These are phyloP conservation scores for Lineolata rhizophorae DNA, from an alignment of 495 filamentous ascomycete species.

Conservation along the genomic window DNA sequence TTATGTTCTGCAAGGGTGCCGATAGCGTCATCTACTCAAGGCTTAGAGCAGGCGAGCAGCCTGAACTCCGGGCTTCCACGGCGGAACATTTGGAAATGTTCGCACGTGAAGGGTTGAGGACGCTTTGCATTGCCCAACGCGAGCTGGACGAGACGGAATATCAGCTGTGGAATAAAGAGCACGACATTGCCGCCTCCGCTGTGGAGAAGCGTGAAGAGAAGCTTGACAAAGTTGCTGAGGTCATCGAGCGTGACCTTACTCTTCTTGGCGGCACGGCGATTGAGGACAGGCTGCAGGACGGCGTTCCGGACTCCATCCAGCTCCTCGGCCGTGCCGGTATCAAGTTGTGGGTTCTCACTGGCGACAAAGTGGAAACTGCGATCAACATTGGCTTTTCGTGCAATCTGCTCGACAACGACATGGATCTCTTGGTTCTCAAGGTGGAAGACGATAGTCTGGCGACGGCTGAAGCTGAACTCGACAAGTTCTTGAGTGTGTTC, in stretches of 20 bases:
- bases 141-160: slow-evolving; percentile 76
- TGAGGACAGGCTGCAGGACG: slow-evolving; percentile 92
- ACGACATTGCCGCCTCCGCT: slow-evolving; percentile 69
- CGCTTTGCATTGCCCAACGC: slow-evolving; percentile 81
- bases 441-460: slow-evolving; percentile 49
- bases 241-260: slow-evolving; percentile 74
- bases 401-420: slow-evolving; percentile 89
- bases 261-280: slow-evolving; percentile 93
- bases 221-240: slow-evolving; percentile 70
- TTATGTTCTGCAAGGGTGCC: slow-evolving; percentile 93
- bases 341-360: slow-evolving; percentile 98
- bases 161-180: slow-evolving; percentile 58
- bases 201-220: slow-evolving; percentile 83
- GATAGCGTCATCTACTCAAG: slow-evolving; percentile 96
- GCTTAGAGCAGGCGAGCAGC: slow-evolving; percentile 63
- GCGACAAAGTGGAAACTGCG: slow-evolving; percentile 96
- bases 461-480: slow-evolving; percentile 43
- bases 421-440: slow-evolving; percentile 90
- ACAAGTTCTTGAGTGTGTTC: slow-evolving; percentile 51
- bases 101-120: slow-evolving; percentile 83
- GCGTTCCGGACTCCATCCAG: slow-evolving; percentile 90
- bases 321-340: slow-evolving; percentile 86
- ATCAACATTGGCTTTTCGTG: slow-evolving; percentile 99
- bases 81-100: slow-evolving; percentile 94
- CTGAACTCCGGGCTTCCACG: slow-evolving; percentile 58